Conservation (phyloP, 768 basidiomycete species). For the Auricularia sp. region DNA sequence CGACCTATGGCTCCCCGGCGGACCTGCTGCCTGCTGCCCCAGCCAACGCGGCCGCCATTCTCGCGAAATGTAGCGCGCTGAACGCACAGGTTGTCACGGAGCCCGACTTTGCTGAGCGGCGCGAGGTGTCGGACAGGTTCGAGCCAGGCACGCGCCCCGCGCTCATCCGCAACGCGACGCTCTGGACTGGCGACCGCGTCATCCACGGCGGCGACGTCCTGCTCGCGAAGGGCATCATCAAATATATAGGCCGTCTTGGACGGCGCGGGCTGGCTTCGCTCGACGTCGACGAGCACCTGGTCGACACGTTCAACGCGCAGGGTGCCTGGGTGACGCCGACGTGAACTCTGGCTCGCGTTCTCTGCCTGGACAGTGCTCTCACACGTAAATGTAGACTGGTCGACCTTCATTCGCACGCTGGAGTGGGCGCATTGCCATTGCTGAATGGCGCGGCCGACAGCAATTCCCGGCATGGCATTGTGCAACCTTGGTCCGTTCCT, state of each 20-base stretch:
- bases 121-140: slow-evolving; percentile 50
- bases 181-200: slow-evolving; percentile 82
- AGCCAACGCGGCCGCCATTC: not conserved
- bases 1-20: not conserved
- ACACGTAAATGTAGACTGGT: slow-evolving; percentile 22
- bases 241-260: slow-evolving; percentile 39
- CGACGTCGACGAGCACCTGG: slow-evolving; percentile 23
- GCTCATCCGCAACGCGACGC: slow-evolving; percentile 61
- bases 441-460: slow-evolving; percentile 20
- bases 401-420: slow-evolving; percentile 40
- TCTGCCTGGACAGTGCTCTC: not conserved
- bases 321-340: slow-evolving; percentile 80
- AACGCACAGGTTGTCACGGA: not conserved
- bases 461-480: not conserved
- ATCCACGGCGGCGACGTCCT: slow-evolving; percentile 58
- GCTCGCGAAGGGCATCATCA: slow-evolving; percentile 59
- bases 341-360: slow-evolving; percentile 13
- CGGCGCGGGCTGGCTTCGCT: slow-evolving; percentile 13
- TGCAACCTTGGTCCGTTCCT: not conserved
- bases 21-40: not conserved
- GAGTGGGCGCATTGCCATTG: slow-evolving; percentile 27
- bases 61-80: not conserved
- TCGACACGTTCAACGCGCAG: slow-evolving; percentile 50
- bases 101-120: slow-evolving; percentile 4
- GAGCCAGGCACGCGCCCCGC: slow-evolving; percentile 47